Evolutionary conservation across 2,329 filamentous ascomycete species (phyloP).

Genomic region (Neonectria coccinea): DNA sequence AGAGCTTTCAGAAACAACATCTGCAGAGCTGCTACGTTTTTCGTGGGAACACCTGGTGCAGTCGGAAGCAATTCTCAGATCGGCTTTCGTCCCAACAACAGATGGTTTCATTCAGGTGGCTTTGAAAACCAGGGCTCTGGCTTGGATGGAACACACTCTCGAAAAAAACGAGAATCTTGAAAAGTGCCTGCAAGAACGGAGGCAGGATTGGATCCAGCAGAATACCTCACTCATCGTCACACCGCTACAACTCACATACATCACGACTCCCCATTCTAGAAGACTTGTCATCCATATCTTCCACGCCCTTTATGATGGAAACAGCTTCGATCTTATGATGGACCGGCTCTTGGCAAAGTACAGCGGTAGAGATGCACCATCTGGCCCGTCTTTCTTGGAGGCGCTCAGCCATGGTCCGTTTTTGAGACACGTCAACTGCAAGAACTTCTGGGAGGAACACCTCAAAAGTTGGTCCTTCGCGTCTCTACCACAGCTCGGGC

Average conservation of each 20-base stretch:
- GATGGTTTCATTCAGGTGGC: constrained; percentile 84
- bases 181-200: constrained; percentile 50
- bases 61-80: constrained; percentile 74
- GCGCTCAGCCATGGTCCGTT: constrained; percentile 78
- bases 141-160: constrained; percentile 57
- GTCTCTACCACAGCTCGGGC: constrained; percentile 29
- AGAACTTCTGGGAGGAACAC: constrained; percentile 75
- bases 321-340: constrained; percentile 78
- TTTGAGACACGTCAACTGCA: constrained; percentile 53
- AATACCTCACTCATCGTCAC: constrained; percentile 54
- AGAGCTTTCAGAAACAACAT: constrained; percentile 58
- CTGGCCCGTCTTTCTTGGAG: constrained; percentile 71
- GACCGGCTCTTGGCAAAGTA: constrained; percentile 59
- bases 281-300: constrained; percentile 77
- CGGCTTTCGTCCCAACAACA: constrained; percentile 76
- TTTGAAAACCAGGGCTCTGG: constrained; percentile 55
- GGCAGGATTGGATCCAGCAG: constrained; percentile 63
- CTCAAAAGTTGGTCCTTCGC: constrained; percentile 53
- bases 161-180: constrained; percentile 48
- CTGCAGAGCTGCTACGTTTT: constrained; percentile 59
- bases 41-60: constrained; percentile 70
- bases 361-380: constrained; percentile 30
- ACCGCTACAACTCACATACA: constrained; percentile 48
- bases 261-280: constrained; percentile 58
- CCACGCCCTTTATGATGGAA: constrained; percentile 89